These are phyloP conservation scores for Striga hermonthica DNA, from an alignment of 305 asterid species.

Conservation along the genomic window DNA sequence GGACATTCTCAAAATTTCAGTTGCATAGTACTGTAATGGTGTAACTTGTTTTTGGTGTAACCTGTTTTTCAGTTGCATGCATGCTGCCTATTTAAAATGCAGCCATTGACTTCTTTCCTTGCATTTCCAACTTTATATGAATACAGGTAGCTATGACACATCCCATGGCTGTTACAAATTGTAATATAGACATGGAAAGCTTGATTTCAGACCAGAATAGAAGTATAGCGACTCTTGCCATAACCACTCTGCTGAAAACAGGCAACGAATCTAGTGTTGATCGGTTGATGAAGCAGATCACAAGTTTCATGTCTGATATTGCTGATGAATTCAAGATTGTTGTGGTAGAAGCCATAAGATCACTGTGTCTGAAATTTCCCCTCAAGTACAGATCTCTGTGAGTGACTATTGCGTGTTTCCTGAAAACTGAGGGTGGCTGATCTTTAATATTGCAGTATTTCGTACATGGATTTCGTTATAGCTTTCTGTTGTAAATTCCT, in stretches of 20 bases:
- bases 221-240: constrained; percentile 99
- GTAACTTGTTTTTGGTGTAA: background rate
- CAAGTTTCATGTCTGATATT: constrained; percentile 95
- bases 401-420: constrained; percentile 38
- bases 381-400: constrained; percentile 81
- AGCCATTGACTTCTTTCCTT: constrained; percentile 21
- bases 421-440: constrained; percentile 15
- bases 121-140: constrained; percentile 27
- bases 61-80: background rate
- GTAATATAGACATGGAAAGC: constrained; percentile 98
- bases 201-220: constrained; percentile 97
- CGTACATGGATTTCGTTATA: background rate
- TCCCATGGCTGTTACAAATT: constrained; percentile 93
- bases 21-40: constrained; percentile 6
- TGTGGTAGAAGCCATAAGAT: constrained; percentile 90
- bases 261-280: constrained; percentile 97
- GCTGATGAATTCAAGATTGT: constrained; percentile 99
- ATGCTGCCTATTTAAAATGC: background rate
- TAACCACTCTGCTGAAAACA: constrained; percentile 91
- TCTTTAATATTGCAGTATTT: constrained; percentile 20
- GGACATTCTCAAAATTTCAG: constrained; percentile 12
- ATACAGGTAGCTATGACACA: constrained; percentile 97
- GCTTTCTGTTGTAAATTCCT: constrained; percentile 5
- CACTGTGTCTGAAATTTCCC: constrained; percentile 79
- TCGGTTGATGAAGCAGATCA: constrained; percentile 95